A percentile compares a stretch with the other conserved stretches of the same genome.
Evolutionary conservation across 2,329 filamentous ascomycete genomes (phyloP).

Genomic region (Neofusicoccum sp.): DNA sequence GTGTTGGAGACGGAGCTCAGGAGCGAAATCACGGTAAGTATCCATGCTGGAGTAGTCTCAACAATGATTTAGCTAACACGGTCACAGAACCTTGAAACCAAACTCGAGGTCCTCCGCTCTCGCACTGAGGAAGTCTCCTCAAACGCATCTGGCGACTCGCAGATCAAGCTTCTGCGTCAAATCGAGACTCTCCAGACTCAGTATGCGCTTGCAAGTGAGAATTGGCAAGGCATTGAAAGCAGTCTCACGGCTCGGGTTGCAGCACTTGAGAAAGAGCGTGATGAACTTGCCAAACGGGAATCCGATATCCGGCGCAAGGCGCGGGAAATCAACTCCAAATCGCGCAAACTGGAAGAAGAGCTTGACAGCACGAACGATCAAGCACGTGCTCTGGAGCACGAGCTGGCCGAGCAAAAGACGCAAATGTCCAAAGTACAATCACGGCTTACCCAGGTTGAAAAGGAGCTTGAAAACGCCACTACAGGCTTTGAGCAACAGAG

Average conservation of each 20-base stretch:
- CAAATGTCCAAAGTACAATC: constrained; percentile 63
- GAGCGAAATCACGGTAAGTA: constrained; percentile 62
- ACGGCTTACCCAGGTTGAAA: constrained; percentile 63
- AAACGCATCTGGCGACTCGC: constrained; percentile 74
- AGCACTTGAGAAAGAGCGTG: constrained; percentile 82
- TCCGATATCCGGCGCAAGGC: constrained; percentile 86
- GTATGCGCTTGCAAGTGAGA: constrained; percentile 89
- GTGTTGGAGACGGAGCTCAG: constrained; percentile 74
- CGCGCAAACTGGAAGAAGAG: constrained; percentile 75
- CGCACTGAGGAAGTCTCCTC: constrained; percentile 88
- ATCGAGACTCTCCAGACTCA: constrained; percentile 95
- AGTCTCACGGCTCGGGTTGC: constrained; percentile 75
- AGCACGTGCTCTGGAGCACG: constrained; percentile 63
- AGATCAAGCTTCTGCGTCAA: constrained; percentile 86
- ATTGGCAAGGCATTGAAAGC: constrained; percentile 95
- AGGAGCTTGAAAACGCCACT: constrained; percentile 59
- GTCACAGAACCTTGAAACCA: constrained; percentile 72
- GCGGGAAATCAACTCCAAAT: constrained; percentile 72
- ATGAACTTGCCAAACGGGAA: constrained; percentile 80
- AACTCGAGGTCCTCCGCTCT: constrained; percentile 81
- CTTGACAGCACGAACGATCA: constrained; percentile 67
- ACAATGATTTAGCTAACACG: constrained; percentile 25
- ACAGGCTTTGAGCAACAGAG: constrained; percentile 59
- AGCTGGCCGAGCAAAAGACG: constrained; percentile 59
- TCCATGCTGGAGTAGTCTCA: no score